phyloP scores from a whole-genome alignment of 768 basidiomycete species.

The Pulveroboletus ravenelii region DNA sequence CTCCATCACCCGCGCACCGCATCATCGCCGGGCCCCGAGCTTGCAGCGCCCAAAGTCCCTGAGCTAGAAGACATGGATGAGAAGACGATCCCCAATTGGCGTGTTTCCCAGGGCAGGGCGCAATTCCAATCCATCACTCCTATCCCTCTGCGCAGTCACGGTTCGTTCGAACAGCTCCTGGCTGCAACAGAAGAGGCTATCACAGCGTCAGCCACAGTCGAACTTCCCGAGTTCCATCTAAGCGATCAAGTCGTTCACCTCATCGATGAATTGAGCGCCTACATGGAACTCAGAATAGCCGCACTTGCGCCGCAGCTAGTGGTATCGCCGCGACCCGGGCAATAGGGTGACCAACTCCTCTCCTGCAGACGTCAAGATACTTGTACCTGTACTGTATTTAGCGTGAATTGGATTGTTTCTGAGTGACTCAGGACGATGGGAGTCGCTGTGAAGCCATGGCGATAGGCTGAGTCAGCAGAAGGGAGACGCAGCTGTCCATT shows the following conservation, averaged over 20 bases:
- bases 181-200: background rate
- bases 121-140: slow-evolving; percentile 23
- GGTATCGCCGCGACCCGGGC: background rate
- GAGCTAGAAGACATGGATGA: slow-evolving; percentile 13
- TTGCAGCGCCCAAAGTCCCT: background rate
- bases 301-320: background rate
- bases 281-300: slow-evolving; percentile 13
- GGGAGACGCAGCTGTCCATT: slow-evolving; percentile 9
- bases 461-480: background rate
- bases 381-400: background rate
- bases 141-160: slow-evolving; percentile 19
- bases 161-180: slow-evolving; percentile 19
- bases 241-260: slow-evolving; percentile 3
- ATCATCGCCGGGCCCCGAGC: background rate
- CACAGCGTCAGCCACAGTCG: background rate
- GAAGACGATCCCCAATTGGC: slow-evolving; percentile 18
- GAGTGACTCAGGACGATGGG: slow-evolving; percentile 2
- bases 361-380: no score
- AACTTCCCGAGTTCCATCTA: background rate
- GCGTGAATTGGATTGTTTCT: background rate
- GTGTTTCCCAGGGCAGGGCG: slow-evolving; percentile 19
- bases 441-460: slow-evolving; percentile 1
- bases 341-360: no score
- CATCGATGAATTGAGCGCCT: slow-evolving; percentile 24
- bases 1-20: background rate